phyloP scores from a whole-genome alignment of 2,329 filamentous ascomycete species.

The Paracorniculantispora psalliotae region DNA sequence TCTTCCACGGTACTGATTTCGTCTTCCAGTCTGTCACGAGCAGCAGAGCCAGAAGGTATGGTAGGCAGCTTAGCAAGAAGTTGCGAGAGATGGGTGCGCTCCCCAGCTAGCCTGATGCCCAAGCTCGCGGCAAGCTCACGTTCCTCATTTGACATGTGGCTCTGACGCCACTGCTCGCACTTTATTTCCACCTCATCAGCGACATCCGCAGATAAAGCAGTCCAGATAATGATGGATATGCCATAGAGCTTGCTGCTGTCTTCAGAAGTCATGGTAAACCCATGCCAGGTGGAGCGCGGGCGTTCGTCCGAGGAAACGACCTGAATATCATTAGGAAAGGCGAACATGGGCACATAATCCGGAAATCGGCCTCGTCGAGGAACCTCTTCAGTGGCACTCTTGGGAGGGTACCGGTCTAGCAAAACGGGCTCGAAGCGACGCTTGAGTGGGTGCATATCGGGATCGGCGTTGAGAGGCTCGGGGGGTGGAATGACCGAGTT shows the following conservation, averaged over 20 bases:
- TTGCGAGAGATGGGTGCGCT: conserved; percentile 85
- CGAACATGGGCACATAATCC: conserved; percentile 98
- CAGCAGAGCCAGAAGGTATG: conserved; percentile 72
- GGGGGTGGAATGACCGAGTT: conserved; percentile 95
- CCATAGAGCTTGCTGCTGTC: conserved; percentile 91
- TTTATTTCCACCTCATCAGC: conserved; percentile 78
- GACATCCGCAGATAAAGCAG: conserved; percentile 73
- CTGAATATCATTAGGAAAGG: conserved; percentile 95
- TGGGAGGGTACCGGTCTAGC: conserved; percentile 87
- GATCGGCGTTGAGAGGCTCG: conserved; percentile 82
- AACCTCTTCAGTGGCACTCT: conserved; percentile 73
- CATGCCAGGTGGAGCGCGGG: conserved; percentile 96
- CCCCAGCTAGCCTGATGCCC: conserved; percentile 78
- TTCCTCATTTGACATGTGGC: conserved; percentile 85
- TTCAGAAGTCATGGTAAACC: conserved; percentile 94
- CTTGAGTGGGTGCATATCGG: conserved; percentile 93
- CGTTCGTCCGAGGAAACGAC: conserved; percentile 93
- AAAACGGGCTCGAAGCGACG: conserved; percentile 94
- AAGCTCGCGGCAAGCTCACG: conserved; percentile 87
- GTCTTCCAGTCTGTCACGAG: conserved; percentile 81
- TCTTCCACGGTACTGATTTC: conserved; percentile 95
- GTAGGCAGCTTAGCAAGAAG: conserved; percentile 78
- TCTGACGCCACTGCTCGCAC: conserved; percentile 80
- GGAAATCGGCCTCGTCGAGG: conserved; percentile 81
- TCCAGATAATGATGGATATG: conserved; percentile 89